Conservation (phyloP, 2,329 filamentous ascomycete genomes). For the Ascochyta rabiei region DNA sequence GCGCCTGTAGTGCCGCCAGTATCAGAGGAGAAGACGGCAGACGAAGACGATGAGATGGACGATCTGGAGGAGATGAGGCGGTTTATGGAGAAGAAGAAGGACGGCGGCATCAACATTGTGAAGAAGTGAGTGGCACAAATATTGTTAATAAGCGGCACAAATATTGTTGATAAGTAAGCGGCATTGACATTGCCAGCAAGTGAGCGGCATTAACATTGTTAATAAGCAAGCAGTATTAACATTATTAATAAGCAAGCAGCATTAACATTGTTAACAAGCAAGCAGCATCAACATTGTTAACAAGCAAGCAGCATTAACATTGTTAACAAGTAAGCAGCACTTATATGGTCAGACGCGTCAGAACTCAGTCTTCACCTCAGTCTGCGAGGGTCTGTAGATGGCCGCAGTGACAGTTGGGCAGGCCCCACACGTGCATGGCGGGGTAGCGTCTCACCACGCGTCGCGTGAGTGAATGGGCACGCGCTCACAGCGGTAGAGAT, state of each 20-base stretch:
- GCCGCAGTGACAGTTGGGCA: background rate
- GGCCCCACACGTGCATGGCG: constrained; percentile 16
- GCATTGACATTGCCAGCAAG: constrained; percentile 75
- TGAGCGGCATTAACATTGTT: constrained; percentile 71
- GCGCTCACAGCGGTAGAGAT: constrained; percentile 1
- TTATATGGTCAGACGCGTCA: too few relatives aligned
- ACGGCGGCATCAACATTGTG: constrained; percentile 74
- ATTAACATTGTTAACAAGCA: constrained; percentile 72
- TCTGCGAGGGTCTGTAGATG: too few relatives aligned
- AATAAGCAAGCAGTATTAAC: constrained; percentile 64
- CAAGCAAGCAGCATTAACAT: constrained; percentile 72
- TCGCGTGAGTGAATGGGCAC: constrained; percentile 15
- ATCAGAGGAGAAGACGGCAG: constrained; percentile 2
- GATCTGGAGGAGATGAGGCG: constrained; percentile 49
- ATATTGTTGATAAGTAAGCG: constrained; percentile 69
- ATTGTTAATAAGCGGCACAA: too few relatives aligned
- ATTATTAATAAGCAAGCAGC: too few relatives aligned
- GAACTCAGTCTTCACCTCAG: too few relatives aligned
- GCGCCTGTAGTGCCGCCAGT: background rate
- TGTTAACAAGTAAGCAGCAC: constrained; percentile 64
- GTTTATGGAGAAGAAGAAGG: constrained; percentile 47
- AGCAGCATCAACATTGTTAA: constrained; percentile 74
- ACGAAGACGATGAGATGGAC: constrained; percentile 43
- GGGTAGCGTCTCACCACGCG: constrained; percentile 19
- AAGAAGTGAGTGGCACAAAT: constrained; percentile 64